Base-by-base conservation (phyloP, 345 rosid genomes). In the Sapria himalayana region DNA sequence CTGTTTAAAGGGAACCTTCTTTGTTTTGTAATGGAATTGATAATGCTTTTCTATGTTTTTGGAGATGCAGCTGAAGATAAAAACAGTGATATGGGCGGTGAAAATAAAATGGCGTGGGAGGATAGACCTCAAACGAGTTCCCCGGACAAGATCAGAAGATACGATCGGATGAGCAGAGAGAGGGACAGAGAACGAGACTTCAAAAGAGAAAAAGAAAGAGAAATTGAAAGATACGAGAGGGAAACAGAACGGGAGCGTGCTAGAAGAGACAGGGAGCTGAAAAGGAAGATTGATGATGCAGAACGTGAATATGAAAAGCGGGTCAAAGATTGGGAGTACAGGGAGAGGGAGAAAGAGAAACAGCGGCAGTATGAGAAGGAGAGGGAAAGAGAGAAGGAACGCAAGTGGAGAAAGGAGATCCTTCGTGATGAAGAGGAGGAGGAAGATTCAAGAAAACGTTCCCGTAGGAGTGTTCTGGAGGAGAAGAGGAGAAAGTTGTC, bases 231-330 rank as follows among this genome's bases (percentile, higher is more conserved):
- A 56, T 62, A 74, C 43, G 95, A 84, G 60, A 74, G 86, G 60
- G 95, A 79, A 59, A 75, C 93, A 34, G 98, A 82, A 48, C 63
- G 92, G 46, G 98, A 84, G 60, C 61, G 84, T 20, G 41, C 63
- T 27, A 69, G 95, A 64, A 79, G 79, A 59, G 98, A 79, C 69
- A 79, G 95, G 62, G 98, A 89, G 62, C 86, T 64, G 55, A 76
- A 76, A 57, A 74, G 93, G 67, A 82, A 74, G 69, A 49, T 73
- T 43, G 93, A 77, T 63, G 98, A 79, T 32, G 92, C 81, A 11
- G 95, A 89, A 56, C 85, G 93, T 13, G 95, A 70, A 40, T 89
- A 69, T 66, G 95, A 76, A 57, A 55, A 69, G 52, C 74, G 78
- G 33, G 82, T 89, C 39, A 81, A 74, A 70, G 93, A 79, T 33